Conservation (phyloP, 805 yeast species). For the Naumovozyma baii region DNA sequence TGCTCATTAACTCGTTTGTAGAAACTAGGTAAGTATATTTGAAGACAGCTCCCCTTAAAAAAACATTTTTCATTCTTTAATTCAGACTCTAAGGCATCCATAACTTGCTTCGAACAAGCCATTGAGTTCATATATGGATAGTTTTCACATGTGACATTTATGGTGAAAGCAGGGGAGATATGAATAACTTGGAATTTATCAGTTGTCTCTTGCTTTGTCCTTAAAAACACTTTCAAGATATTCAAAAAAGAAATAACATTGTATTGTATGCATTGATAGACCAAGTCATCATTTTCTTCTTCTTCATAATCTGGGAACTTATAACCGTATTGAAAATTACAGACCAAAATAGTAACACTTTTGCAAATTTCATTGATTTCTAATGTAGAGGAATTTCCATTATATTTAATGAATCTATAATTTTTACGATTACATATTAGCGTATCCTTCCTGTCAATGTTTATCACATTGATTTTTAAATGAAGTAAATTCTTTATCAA, state of each 20-base stretch:
- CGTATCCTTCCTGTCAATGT: constrained; percentile 10
- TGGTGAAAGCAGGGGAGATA: constrained; percentile 6
- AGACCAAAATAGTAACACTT: constrained; percentile 10
- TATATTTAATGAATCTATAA: no score
- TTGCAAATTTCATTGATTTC: neutral
- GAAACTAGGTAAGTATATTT: neutral
- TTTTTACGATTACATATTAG: no score
- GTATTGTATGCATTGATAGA: no score
- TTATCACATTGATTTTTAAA: constrained; percentile 7
- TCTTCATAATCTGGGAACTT: constrained; percentile 1
- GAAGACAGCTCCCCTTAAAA: neutral
- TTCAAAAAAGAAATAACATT: neutral
- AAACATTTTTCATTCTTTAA: neutral
- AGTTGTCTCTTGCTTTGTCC: neutral
- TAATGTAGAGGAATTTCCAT: no score
- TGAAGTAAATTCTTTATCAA: constrained; percentile 7
- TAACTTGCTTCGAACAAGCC: constrained; percentile 19
- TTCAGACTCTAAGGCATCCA: constrained; percentile 20
- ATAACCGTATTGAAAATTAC: constrained; percentile 14
- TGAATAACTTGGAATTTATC: constrained; percentile 14
- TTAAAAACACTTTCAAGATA: neutral
- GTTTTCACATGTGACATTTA: constrained; percentile 2
- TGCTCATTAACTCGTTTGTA: no score
- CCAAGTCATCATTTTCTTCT: no score
- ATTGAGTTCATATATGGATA: constrained; percentile 11